These are phyloP conservation scores for Flaveria bidentis DNA, from an alignment of 129 eudicot genomes.

Conservation along the genomic window DNA sequence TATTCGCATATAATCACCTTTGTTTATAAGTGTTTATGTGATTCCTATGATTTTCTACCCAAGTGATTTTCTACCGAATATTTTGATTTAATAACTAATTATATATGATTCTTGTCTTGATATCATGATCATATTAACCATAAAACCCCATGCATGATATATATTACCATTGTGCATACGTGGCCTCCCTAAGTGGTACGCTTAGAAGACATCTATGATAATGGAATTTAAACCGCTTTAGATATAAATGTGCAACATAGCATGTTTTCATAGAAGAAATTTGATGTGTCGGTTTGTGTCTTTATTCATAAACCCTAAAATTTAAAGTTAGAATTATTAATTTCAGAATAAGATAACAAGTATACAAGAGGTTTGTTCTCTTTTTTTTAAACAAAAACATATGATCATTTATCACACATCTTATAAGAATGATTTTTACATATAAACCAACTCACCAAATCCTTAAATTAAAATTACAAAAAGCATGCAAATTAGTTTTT, in stretches of 20 bases:
- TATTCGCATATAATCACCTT: no score
- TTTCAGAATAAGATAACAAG: not conserved
- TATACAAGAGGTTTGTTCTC: not conserved
- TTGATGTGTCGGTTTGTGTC: not conserved
- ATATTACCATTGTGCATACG: no score
- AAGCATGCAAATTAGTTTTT: not conserved
- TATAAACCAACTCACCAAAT: not conserved
- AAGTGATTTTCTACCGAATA: not conserved
- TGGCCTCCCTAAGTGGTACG: no score
- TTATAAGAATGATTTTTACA: not conserved
- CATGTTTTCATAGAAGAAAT: not conserved
- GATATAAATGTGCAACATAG: not conserved
- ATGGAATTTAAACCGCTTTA: not conserved
- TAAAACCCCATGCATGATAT: no score
- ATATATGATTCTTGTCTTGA: not conserved
- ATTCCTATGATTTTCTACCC: no score
- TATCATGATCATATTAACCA: no score
- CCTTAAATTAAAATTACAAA: not conserved
- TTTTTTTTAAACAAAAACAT: not conserved
- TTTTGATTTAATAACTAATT: no score
- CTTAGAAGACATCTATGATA: not conserved
- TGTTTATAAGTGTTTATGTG: no score
- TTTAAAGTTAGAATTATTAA: not conserved
- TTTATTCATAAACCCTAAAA: not conserved
- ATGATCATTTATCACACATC: not conserved